Conservation (phyloP, 2,329 filamentous ascomycete genomes). For the Alternaria sp. region DNA sequence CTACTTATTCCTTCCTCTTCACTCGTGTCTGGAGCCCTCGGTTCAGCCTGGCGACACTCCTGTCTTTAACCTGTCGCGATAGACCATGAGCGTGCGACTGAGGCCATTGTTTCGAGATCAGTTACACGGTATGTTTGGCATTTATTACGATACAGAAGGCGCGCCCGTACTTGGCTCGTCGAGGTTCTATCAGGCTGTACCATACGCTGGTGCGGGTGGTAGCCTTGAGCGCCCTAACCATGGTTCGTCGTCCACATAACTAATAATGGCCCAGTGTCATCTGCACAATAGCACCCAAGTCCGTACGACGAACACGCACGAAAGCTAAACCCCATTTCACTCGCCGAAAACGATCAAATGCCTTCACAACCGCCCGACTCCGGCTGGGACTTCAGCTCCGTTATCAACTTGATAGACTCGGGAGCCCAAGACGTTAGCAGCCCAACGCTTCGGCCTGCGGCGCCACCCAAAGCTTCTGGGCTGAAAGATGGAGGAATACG, state of each 20-base stretch:
- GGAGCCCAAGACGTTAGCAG: conserved; percentile 33
- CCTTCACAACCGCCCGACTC: conserved; percentile 46
- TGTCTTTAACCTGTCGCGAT: conserved; percentile 20
- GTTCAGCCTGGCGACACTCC: conserved; percentile 20
- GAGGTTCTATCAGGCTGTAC: not conserved
- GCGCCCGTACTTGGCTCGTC: not conserved
- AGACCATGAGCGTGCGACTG: conserved; percentile 43
- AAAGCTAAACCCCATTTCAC: not conserved
- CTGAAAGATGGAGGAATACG: conserved; percentile 26
- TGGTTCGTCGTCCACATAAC: conserved; percentile 13
- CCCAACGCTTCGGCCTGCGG: conserved; percentile 23
- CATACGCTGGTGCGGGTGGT: not conserved
- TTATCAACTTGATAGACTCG: conserved; percentile 52
- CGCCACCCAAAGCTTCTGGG: conserved; percentile 14
- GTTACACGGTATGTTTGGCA: conserved; percentile 35
- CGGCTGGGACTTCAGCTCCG: conserved; percentile 58
- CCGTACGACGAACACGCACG: conserved; percentile 6
- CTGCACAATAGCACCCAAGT: conserved; percentile 24
- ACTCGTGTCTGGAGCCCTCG: conserved; percentile 12
- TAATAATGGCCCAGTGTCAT: conserved; percentile 25
- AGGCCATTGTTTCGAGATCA: conserved; percentile 41
- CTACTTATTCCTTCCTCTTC: conserved; percentile 10
- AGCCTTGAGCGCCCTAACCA: not conserved
- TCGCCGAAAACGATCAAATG: conserved; percentile 29
- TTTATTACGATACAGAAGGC: conserved; percentile 9